A percentile compares a stretch with the other conserved stretches of the same genome.
Conservation (phyloP, 176 grass and related monocot species). For the Musa beccarii region DNA sequence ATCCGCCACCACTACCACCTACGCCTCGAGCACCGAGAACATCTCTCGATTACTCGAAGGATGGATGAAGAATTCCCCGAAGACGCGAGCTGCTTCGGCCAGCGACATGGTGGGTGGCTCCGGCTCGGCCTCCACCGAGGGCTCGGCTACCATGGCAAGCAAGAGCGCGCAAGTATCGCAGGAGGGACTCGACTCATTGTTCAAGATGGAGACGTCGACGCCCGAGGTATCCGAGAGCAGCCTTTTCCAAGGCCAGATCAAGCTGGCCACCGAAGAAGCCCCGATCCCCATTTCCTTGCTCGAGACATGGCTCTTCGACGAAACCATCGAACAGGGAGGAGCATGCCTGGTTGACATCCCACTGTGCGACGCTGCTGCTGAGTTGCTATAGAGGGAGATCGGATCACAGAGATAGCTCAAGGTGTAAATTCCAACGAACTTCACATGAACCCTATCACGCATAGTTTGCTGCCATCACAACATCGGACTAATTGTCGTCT, state of each 20-base stretch:
- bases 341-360: background rate
- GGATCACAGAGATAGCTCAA: background rate
- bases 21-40: slow-evolving; percentile 86
- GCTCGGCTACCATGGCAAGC: background rate
- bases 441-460: too few relatives aligned
- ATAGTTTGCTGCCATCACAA: too few relatives aligned
- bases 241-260: too few relatives aligned
- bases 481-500: too few relatives aligned
- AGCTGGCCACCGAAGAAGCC: too few relatives aligned
- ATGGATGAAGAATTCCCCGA: slow-evolving; percentile 42
- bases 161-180: background rate
- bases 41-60: slow-evolving; percentile 74
- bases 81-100: slow-evolving; percentile 11
- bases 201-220: slow-evolving; percentile 19
- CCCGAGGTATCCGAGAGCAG: slow-evolving; percentile 24
- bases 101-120: slow-evolving; percentile 28
- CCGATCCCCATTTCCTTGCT: background rate
- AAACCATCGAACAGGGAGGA: too few relatives aligned
- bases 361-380: too few relatives aligned
- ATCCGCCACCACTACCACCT: slow-evolving; percentile 24
- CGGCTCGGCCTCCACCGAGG: slow-evolving; percentile 32
- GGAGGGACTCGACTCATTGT: background rate
- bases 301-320: background rate
- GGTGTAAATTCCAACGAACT: too few relatives aligned
- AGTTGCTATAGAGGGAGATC: too few relatives aligned